Percentiles rank a stretch among this genome's conserved stretches.
Conservation (phyloP, 1,284 basidiomycete genomes). For the Ceratobasidium sp. region DNA sequence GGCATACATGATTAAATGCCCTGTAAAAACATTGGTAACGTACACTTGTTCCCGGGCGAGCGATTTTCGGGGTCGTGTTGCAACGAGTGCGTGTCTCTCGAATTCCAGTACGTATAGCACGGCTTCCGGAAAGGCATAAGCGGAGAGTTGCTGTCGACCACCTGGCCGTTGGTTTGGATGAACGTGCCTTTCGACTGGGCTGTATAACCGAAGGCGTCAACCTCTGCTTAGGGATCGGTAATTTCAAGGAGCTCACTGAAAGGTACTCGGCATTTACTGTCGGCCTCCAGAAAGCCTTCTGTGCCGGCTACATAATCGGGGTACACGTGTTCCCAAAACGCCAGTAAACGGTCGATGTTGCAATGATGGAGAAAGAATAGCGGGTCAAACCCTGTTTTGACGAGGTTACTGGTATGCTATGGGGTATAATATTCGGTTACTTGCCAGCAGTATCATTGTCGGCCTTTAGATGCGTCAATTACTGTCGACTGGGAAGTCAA, state of each 20-base stretch:
- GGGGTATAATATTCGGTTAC: background rate
- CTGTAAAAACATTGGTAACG: background rate
- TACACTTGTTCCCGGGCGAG: background rate
- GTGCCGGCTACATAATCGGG: conserved; percentile 44
- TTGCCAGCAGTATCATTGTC: conserved; percentile 18
- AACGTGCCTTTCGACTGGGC: conserved; percentile 13
- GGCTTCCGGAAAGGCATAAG: conserved; percentile 47
- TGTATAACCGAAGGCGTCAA: background rate
- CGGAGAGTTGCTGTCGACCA: conserved; percentile 1
- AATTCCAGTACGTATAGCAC: conserved; percentile 43
- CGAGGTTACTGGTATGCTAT: background rate
- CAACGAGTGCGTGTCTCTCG: conserved; percentile 12
- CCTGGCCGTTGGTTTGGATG: background rate
- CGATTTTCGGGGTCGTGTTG: background rate
- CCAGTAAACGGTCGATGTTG: conserved; percentile 47
- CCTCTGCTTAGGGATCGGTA: background rate
- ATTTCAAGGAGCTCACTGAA: conserved; percentile 29
- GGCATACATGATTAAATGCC: background rate
- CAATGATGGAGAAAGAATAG: conserved; percentile 49
- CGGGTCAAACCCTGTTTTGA: conserved; percentile 49
- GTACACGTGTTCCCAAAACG: conserved; percentile 47
- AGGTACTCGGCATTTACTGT: background rate
- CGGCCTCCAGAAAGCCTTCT: conserved; percentile 13
- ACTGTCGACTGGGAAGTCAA: too few relatives aligned
- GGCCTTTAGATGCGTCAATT: background rate